A percentile compares a stretch with the other conserved stretches of the same genome.
Conservation (phyloP, 148 eudicot species). For the Rheum nobile region DNA sequence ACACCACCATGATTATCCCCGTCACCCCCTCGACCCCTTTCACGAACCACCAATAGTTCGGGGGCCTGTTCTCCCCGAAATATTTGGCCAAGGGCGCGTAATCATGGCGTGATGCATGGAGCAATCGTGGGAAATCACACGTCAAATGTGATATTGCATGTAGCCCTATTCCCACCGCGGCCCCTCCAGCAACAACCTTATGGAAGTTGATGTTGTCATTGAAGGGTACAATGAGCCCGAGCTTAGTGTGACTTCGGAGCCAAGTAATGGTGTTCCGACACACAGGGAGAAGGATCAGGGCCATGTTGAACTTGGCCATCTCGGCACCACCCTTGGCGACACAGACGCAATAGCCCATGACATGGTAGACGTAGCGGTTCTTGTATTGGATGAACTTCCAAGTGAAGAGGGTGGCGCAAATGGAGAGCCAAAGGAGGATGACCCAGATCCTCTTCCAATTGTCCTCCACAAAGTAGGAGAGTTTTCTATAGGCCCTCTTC, state of each 20-base stretch:
- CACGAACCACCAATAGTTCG: conserved; percentile 48
- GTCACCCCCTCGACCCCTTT: conserved; percentile 46
- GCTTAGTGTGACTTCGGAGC: conserved; percentile 34
- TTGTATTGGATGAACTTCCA: conserved; percentile 51
- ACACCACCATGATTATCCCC: conserved; percentile 35
- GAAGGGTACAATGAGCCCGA: conserved; percentile 35
- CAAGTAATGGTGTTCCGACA: conserved; percentile 50
- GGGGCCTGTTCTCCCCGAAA: conserved; percentile 23
- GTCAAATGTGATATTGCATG: conserved; percentile 35
- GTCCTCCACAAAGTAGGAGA: conserved; percentile 33
- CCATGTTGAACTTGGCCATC: conserved; percentile 52
- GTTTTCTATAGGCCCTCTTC: conserved; percentile 16
- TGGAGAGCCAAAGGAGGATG: conserved; percentile 32
- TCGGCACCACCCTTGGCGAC: conserved; percentile 50
- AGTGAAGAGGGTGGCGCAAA: conserved; percentile 38
- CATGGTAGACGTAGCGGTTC: conserved; percentile 30
- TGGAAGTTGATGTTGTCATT: conserved; percentile 50
- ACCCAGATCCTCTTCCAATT: conserved; percentile 56
- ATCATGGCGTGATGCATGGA: conserved; percentile 28
- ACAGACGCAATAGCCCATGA: conserved; percentile 50
- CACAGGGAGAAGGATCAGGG: conserved; percentile 43
- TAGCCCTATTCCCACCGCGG: conserved; percentile 32
- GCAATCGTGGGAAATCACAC: conserved; percentile 45
- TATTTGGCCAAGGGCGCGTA: conserved; percentile 27
- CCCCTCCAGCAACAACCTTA: conserved; percentile 39